A percentile compares a stretch with the other conserved stretches of the same genome.
Evolutionary conservation across 2,329 filamentous ascomycete species (phyloP).

Genomic region (Aspergillus sp.): DNA sequence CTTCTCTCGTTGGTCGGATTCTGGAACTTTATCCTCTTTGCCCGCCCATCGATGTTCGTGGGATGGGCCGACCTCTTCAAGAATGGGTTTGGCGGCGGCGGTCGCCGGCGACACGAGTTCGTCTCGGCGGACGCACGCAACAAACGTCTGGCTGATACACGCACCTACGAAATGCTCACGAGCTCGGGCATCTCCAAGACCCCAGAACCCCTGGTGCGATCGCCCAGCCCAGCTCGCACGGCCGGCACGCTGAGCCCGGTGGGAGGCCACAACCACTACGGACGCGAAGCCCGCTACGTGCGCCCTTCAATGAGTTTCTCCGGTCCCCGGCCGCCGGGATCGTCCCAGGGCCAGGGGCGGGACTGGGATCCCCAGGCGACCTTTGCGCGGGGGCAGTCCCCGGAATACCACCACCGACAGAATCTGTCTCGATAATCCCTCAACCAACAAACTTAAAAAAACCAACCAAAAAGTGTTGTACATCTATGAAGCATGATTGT

Average conservation of each 20-base stretch:
- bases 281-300: slow-evolving; percentile 45
- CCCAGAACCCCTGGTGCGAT: slow-evolving; percentile 31
- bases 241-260: slow-evolving; percentile 17
- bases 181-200: slow-evolving; percentile 26
- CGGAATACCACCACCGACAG: neutral
- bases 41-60: slow-evolving; percentile 76
- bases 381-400: slow-evolving; percentile 26
- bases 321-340: slow-evolving; percentile 42
- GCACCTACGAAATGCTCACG: slow-evolving; percentile 76
- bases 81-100: neutral
- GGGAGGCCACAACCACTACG: slow-evolving; percentile 27
- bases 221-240: slow-evolving; percentile 18
- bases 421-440: neutral
- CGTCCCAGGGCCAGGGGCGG: slow-evolving; percentile 17
- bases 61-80: slow-evolving; percentile 74
- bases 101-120: slow-evolving; percentile 64
- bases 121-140: slow-evolving; percentile 79
- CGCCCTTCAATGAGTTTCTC: slow-evolving; percentile 50
- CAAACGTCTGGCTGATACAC: slow-evolving; percentile 60
- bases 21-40: slow-evolving; percentile 78
- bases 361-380: slow-evolving; percentile 39
- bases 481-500: slow-evolving; percentile 6
- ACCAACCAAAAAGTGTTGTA: slow-evolving; percentile 3
- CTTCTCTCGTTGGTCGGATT: slow-evolving; percentile 83
- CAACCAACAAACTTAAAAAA: neutral